Evolutionary conservation across 345 rosid genomes (phyloP), one percentile per base, ranked within the genome.

Genomic region (Salix caprea): DNA sequence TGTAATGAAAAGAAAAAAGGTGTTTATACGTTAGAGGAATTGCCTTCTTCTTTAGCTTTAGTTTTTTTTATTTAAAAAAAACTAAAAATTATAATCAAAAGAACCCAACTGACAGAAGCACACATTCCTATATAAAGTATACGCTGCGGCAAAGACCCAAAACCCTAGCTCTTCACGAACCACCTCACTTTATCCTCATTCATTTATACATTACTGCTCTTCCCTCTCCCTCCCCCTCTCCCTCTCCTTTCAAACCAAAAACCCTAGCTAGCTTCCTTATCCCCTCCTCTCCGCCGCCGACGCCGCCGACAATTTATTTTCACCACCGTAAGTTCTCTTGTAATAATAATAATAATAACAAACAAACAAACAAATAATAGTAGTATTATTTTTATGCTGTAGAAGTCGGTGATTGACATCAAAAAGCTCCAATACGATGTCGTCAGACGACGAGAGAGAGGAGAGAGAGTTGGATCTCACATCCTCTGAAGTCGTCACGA

Each of bases 381-480:
- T 54, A 2, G 8, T 19, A 21, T 58, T 56, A 4, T 58, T 58
- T 58, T 10, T 10, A n/a, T 58, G 64, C 28, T 58, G 64, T 10
- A 58, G 62, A 24, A 58, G 64, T 58, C 64, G 28, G 64, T 23
- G 11, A 58, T 58, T 58, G 28, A 37, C 37, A 30, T 36, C 12
- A 2, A 37, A 40, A 44, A 42, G 77, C 79, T 50, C 13, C 26
- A 18, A 70, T 82, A 86, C 88, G 86, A 96, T 93, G 97, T 96
- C 99, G 65, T 58, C 64, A 58, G 99, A 96, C 85, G 99, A 96
- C 4, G 99, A 94, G 71, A 84, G 97, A 83, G 98, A 94, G 85
- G 97, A 91, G 96, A 96, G 87, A 90, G 97, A 96, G 90, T 68
- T 94, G 87, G 96, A 94, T 91, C 97, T 96, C 84, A 83, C 88